Evolutionary conservation across 768 basidiomycete genomes (phyloP).

Genomic region (Collybia sordida): DNA sequence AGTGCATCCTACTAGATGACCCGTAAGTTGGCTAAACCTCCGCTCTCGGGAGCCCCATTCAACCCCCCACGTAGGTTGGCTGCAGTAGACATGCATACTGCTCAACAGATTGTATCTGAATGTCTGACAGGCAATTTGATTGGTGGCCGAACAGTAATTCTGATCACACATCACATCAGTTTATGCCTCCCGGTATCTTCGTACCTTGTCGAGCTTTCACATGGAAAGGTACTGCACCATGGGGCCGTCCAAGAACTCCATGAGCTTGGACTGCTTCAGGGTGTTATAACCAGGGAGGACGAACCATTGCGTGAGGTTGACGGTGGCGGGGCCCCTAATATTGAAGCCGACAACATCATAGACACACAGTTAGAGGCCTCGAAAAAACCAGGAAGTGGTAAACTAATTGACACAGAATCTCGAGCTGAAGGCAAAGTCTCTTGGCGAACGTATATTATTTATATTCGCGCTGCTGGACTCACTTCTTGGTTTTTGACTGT

Average conservation of each 20-base stretch:
- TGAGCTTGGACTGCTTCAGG: conserved; percentile 39
- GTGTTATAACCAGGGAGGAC: conserved; percentile 47
- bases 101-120: conserved; percentile 61
- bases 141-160: conserved; percentile 66
- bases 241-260: conserved; percentile 51
- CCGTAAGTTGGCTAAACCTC: conserved; percentile 45
- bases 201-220: conserved; percentile 62
- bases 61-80: conserved; percentile 43
- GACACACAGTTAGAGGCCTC: conserved; percentile 1
- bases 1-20: conserved; percentile 70
- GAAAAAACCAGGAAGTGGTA: conserved; percentile 33
- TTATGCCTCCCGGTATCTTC: conserved; percentile 68
- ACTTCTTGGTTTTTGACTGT: conserved; percentile 55
- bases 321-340: conserved; percentile 16
- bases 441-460: conserved; percentile 57
- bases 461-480: conserved; percentile 61
- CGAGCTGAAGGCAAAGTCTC: conserved; percentile 69
- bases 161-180: conserved; percentile 82
- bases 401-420: conserved; percentile 60
- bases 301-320: conserved; percentile 29
- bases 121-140: conserved; percentile 67
- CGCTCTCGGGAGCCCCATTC: conserved; percentile 13
- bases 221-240: conserved; percentile 48
- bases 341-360: conserved; percentile 31
- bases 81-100: conserved; percentile 78